Percentiles rank a stretch among this genome's conserved stretches.
Evolutionary conservation across 164 flowering plant genomes (phyloP).

Genomic region (Magnolia sinica): DNA sequence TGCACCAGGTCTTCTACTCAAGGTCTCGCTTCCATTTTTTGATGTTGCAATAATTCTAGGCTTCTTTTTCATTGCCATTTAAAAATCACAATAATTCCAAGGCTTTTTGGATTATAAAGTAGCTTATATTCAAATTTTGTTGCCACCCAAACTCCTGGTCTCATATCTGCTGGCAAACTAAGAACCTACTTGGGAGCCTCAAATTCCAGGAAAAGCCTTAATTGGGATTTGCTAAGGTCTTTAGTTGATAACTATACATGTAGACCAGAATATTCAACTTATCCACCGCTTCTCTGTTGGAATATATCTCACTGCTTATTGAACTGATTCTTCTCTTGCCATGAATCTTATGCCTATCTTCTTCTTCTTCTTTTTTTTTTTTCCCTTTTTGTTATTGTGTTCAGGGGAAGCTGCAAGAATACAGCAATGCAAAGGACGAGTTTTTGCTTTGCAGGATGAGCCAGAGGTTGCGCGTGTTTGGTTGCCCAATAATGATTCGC

Average conservation of each 20-base stretch:
- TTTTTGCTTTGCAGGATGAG: conserved; percentile 96
- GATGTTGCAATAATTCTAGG: too few species aligned
- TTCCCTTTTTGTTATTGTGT: conserved; percentile 5
- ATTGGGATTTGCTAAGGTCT: not conserved
- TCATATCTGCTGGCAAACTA: too few species aligned
- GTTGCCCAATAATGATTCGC: conserved; percentile 81
- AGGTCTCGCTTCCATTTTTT: too few species aligned
- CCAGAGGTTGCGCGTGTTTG: conserved; percentile 92
- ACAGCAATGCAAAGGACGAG: conserved; percentile 87
- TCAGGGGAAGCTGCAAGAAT: conserved; percentile 96
- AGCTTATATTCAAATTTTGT: too few species aligned
- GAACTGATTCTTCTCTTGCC: not conserved
- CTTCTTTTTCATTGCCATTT: too few species aligned
- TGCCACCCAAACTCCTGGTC: too few species aligned
- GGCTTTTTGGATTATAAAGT: too few species aligned
- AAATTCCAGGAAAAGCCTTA: not conserved
- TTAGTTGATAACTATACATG: not conserved
- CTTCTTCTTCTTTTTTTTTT: not conserved
- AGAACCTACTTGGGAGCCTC: not conserved
- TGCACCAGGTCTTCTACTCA: too few species aligned
- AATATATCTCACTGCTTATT: not conserved
- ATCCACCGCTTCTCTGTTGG: not conserved
- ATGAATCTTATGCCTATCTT: not conserved
- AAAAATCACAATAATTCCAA: too few species aligned
- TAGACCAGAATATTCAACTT: not conserved